Conservation (phyloP, 176 grass and related monocot genomes). For the Melocanna baccifera region DNA sequence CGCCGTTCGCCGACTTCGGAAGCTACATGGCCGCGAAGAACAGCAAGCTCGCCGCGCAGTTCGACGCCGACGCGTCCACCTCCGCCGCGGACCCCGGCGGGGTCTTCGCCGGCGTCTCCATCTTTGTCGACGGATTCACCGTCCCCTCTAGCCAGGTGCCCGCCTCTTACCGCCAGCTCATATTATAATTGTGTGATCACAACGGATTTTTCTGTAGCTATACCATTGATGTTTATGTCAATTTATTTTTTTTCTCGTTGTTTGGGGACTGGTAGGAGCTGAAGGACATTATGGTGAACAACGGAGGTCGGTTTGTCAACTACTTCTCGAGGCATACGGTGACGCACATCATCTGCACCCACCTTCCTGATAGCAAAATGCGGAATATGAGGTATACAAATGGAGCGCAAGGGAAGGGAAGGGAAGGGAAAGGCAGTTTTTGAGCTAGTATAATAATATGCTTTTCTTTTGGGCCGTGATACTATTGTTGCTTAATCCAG, state of each 20-base stretch:
- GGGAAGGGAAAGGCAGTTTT: neutral
- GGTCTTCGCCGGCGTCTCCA: constrained; percentile 57
- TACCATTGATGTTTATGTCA: neutral
- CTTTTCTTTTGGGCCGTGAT: neutral
- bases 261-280: constrained; percentile 52
- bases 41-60: constrained; percentile 60
- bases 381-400: constrained; percentile 68
- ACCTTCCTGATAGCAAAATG: constrained; percentile 80
- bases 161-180: neutral
- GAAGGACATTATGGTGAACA: constrained; percentile 85
- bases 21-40: constrained; percentile 70
- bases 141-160: constrained; percentile 59
- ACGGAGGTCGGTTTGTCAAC: constrained; percentile 82
- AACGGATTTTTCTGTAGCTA: neutral
- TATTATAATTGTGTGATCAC: neutral
- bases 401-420: neutral
- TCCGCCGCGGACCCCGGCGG: constrained; percentile 11
- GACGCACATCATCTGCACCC: constrained; percentile 73
- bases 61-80: constrained; percentile 40
- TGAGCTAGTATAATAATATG: neutral
- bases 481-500: constrained; percentile 39
- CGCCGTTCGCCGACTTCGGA: constrained; percentile 63
- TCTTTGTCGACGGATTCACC: constrained; percentile 69
- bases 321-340: constrained; percentile 87
- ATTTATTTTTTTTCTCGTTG: neutral